Conservation (phyloP, 177 flowering plant species). For the Vitis hybrid region DNA sequence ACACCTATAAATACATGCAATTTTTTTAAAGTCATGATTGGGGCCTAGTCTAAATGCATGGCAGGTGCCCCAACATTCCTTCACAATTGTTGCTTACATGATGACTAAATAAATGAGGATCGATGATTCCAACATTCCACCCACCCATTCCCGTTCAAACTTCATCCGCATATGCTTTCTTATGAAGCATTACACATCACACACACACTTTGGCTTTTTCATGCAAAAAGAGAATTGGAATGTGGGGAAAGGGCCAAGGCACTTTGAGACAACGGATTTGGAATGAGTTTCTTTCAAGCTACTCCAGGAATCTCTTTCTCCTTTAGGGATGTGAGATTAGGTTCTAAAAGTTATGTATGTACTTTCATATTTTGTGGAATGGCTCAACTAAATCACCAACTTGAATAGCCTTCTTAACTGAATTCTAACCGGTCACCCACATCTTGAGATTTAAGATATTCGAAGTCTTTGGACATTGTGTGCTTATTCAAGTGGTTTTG, state of each 20-base stretch:
- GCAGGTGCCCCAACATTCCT: neutral
- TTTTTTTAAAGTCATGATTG: too few species aligned
- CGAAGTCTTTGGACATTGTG: too few species aligned
- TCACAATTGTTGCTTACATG: neutral
- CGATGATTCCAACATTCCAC: constrained; percentile 5
- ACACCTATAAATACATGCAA: too few species aligned
- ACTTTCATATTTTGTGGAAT: neutral
- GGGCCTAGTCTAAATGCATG: neutral
- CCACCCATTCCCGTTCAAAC: constrained; percentile 1
- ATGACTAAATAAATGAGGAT: neutral
- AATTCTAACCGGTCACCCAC: neutral
- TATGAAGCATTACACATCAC: neutral
- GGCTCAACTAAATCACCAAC: constrained; percentile 13
- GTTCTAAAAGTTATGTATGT: neutral
- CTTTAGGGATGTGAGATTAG: neutral
- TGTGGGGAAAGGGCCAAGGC: neutral
- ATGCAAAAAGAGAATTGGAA: neutral
- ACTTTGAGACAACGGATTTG: too few species aligned
- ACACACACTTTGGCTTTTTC: neutral
- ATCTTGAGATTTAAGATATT: neutral
- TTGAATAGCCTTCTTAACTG: neutral
- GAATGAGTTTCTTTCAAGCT: constrained; percentile 22
- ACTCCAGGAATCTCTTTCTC: constrained; percentile 16
- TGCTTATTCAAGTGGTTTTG: too few species aligned
- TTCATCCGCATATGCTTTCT: neutral